phyloP scores from a whole-genome alignment of 345 rosid species.

The Eucalyptus microcorys region DNA sequence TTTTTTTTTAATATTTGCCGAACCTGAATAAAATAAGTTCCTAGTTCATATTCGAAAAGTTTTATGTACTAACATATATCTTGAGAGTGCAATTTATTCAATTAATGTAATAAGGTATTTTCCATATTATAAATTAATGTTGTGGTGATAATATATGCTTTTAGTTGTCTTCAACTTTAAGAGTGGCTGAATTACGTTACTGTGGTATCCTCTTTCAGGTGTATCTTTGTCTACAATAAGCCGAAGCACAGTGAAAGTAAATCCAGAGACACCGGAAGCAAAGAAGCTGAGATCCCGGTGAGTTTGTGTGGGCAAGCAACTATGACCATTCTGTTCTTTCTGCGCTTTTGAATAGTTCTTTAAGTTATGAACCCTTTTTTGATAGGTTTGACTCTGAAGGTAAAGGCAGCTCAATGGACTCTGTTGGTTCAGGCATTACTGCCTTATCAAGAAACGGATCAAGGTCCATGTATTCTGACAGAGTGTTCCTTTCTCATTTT shows the following conservation, averaged over 20 bases:
- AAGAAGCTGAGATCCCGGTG: slow-evolving; percentile 68
- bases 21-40: not conserved
- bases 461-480: slow-evolving; percentile 63
- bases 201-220: slow-evolving; percentile 25
- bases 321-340: not conserved
- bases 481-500: slow-evolving; percentile 49
- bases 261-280: slow-evolving; percentile 70
- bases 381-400: slow-evolving; percentile 86
- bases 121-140: not conserved
- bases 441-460: slow-evolving; percentile 43
- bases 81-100: not conserved
- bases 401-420: slow-evolving; percentile 61
- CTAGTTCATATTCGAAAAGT: not conserved
- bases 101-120: not conserved
- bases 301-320: not conserved
- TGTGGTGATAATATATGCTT: not conserved
- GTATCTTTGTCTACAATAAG: slow-evolving; percentile 66
- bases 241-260: slow-evolving; percentile 46
- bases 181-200: not conserved
- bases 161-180: not conserved
- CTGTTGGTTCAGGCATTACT: slow-evolving; percentile 52
- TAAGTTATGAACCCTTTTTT: not conserved
- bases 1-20: not conserved
- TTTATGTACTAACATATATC: not conserved
- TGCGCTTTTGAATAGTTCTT: not conserved